These are phyloP conservation scores for Dysphania ambrosioides DNA, from an alignment of 148 eudicot species.

Conservation along the genomic window DNA sequence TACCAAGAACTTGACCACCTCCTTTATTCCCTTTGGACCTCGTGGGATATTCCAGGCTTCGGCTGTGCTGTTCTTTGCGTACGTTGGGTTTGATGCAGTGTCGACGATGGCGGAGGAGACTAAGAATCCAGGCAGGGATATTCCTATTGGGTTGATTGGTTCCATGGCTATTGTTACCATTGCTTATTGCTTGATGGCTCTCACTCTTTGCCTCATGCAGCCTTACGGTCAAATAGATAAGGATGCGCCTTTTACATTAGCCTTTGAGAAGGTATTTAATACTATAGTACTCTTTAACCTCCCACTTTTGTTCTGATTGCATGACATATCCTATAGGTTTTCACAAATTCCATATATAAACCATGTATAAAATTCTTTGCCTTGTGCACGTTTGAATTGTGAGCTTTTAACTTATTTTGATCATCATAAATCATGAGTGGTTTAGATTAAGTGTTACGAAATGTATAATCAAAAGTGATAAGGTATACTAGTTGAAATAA, in stretches of 20 bases:
- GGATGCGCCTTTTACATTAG: conserved; percentile 48
- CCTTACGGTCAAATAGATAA: conserved; percentile 34
- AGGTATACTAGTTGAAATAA: too few relatives aligned
- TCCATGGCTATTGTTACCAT: conserved; percentile 36
- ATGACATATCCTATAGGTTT: background rate
- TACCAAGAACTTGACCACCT: conserved; percentile 17
- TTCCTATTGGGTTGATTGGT: conserved; percentile 51
- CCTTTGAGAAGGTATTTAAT: conserved; percentile 39
- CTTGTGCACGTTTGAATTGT: too few relatives aligned
- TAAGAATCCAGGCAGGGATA: conserved; percentile 50
- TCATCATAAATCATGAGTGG: too few relatives aligned
- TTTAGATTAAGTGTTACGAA: too few relatives aligned
- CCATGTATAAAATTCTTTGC: too few relatives aligned
- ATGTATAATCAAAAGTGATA: too few relatives aligned
- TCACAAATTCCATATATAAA: too few relatives aligned
- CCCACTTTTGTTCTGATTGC: background rate
- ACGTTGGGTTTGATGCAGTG: conserved; percentile 60
- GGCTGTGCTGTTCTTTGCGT: conserved; percentile 58
- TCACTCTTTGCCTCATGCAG: conserved; percentile 48
- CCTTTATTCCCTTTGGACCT: conserved; percentile 31
- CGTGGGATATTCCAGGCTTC: conserved; percentile 56
- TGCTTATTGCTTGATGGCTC: conserved; percentile 36
- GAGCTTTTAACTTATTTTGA: too few relatives aligned
- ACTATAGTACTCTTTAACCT: background rate
- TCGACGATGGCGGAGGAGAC: conserved; percentile 61